A percentile compares a stretch with the other conserved stretches of the same genome.
phyloP scores from a whole-genome alignment of 129 eudicot species.

The Arctium lappa region DNA sequence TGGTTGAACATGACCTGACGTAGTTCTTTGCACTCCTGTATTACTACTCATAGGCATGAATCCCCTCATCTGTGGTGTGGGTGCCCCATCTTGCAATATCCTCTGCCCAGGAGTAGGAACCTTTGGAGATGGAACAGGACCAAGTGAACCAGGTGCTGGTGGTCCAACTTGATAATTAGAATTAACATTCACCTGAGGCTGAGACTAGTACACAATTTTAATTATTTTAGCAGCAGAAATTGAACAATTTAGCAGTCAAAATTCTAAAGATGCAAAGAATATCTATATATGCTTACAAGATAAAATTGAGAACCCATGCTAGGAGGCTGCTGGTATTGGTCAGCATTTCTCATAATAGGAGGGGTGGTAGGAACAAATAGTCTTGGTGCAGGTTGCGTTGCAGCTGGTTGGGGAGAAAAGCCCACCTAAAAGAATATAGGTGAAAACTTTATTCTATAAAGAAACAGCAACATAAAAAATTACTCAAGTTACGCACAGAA shows the following conservation, averaged over 20 bases:
- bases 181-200: constrained; percentile 52
- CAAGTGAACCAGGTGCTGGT: constrained; percentile 48
- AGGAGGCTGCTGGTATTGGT: constrained; percentile 71
- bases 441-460: background rate
- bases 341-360: constrained; percentile 62
- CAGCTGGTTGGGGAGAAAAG: constrained; percentile 54
- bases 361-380: constrained; percentile 71
- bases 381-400: constrained; percentile 61
- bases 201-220: constrained; percentile 21
- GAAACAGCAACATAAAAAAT: background rate
- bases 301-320: constrained; percentile 68
- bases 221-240: constrained; percentile 1
- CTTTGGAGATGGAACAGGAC: constrained; percentile 52
- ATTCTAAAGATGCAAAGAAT: background rate
- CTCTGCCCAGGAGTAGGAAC: constrained; percentile 41
- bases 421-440: constrained; percentile 39
- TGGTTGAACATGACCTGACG: constrained; percentile 53
- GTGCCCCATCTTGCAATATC: constrained; percentile 55
- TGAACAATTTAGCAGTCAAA: background rate
- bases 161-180: constrained; percentile 58
- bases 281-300: constrained; percentile 38
- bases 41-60: constrained; percentile 55
- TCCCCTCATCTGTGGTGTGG: constrained; percentile 50
- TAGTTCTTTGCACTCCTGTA: constrained; percentile 57
- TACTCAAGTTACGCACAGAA: background rate